Base-by-base conservation (phyloP, 2,329 filamentous ascomycete genomes). In the Macroventuria anomochaeta region DNA sequence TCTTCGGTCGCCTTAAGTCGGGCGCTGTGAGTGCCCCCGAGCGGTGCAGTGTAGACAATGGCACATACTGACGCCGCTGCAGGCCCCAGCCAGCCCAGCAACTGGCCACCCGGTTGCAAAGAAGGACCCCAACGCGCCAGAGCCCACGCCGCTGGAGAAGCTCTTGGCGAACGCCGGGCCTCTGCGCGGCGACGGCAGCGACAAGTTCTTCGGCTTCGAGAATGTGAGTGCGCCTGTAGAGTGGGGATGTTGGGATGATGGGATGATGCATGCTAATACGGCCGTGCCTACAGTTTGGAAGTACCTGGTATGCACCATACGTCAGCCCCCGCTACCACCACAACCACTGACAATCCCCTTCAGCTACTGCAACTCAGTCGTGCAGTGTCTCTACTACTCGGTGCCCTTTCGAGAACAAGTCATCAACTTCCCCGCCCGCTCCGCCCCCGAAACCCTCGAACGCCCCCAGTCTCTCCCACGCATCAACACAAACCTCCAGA, bases 141-240 rank as follows among this genome's bases (percentile, higher is more conserved):
- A 80, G 61, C 78, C 81, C 48, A 86, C 84, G 38, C 82, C 84
- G 34, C 73, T 88, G 28, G 85, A 88, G 76, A 86, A 91, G 80
- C 89, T 96, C 82, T 82, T 99, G 26, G 88, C 91, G 75, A 89
- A 92, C 74, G 87, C 90, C 54, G 93, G 92, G 3, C 87, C 93
- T 2, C 79, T 96, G 63, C 87, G 91, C 68, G 81, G 84, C 63
- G 93, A 97, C 76, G 95, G 95, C 47, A 96, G 90, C 73, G 95
- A 97, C 79, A 96, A 96, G 79, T 99, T 96, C 80, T 97, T 96
- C 78, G 95, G 95, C 13, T 88, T 97, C 74, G 95, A 99, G 78
- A 99, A 99, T 79, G 93, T 97, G 82, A 78, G 90, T 81, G 44
- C 60, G 57, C 49, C 61, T 17, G 37, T 7, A n/a, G 11, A n/a